phyloP scores from a whole-genome alignment of 2,329 filamentous ascomycete species.

The Sporothrix protearum region DNA sequence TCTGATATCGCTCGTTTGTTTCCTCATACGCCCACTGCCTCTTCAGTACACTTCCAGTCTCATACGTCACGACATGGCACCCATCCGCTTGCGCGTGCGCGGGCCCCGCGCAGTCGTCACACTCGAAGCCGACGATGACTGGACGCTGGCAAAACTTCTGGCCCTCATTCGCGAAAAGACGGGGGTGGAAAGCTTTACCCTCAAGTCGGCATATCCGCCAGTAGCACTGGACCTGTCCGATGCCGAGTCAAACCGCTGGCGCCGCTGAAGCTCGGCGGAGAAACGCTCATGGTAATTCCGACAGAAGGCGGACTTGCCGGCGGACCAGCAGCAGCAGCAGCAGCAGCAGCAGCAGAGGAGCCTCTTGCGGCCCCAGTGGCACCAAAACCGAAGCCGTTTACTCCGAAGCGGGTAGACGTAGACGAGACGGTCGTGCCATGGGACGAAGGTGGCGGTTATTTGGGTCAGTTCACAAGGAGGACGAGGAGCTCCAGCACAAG shows the following conservation, averaged over 20 bases:
- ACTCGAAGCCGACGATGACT: conserved; percentile 56
- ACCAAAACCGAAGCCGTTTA: conserved; percentile 32
- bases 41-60: neutral
- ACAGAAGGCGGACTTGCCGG: conserved; percentile 33
- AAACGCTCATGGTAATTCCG: conserved; percentile 50
- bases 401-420: conserved; percentile 37
- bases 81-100: conserved; percentile 68
- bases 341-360: neutral
- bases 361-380: conserved; percentile 22
- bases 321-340: neutral
- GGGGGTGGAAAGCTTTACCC: conserved; percentile 61
- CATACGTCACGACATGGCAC: conserved; percentile 18
- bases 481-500: too few species aligned
- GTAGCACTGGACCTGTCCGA: conserved; percentile 62
- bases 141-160: conserved; percentile 61
- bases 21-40: neutral
- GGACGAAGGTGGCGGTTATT: conserved; percentile 48
- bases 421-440: conserved; percentile 48
- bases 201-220: conserved; percentile 84
- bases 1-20: neutral
- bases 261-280: conserved; percentile 47
- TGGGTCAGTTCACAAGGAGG: conserved; percentile 41
- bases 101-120: conserved; percentile 69
- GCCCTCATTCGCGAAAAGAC: conserved; percentile 61
- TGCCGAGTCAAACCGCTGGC: conserved; percentile 40